Base-by-base conservation (phyloP, 371 early-diverging fungal species). In the Saksenaea oblongispora region DNA sequence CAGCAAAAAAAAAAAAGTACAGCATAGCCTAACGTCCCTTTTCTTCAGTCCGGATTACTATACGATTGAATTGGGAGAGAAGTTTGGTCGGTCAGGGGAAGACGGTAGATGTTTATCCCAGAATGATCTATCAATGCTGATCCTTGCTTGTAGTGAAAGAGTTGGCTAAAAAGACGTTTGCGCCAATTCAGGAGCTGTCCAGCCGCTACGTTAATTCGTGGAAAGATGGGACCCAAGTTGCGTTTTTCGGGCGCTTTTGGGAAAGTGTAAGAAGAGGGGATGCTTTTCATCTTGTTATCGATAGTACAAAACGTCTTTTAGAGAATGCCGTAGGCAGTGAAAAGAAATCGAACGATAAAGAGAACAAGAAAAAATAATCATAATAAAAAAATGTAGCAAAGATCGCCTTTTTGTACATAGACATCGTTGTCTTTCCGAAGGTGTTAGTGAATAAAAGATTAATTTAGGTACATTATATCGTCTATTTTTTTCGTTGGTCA, bases 201-300 rank as follows among this genome's bases (percentile, higher is more conserved):
- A 58, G 57, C 35, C 65, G 70, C 0, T 70, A 65, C 17, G 56
- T 66, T 39, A 54, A 56, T 34, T 65, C 70, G n/a, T 70, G 70
- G 70, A 44, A 70, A 58, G 70, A 70, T 44, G 70, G 70, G 3
- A 65, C 70, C 0, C 70, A 70, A 56, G 35, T 34, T 9, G 51
- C 59, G 5, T 70, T 70, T 34, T 59, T 70, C 26, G 24, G 55
- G 3, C 31, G 63, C 10, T 70, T 70, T 56, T 70, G 56, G 59
- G 70, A 70, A 42, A 70, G 51, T 42, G 66, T 61, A 37, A 55
- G 58, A 56, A 59, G 70, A 15, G 70, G 70, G 15, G 70, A 70
- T 42, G 70, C 66, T 0, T 70, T 70, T n/a, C 53, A 27, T 27
- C 60, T 66, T 5, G 56, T 70, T 10, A 54, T 63, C 13, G 66